phyloP scores from a whole-genome alignment of 23 red algal species.

The Gracilaria gracilis region DNA sequence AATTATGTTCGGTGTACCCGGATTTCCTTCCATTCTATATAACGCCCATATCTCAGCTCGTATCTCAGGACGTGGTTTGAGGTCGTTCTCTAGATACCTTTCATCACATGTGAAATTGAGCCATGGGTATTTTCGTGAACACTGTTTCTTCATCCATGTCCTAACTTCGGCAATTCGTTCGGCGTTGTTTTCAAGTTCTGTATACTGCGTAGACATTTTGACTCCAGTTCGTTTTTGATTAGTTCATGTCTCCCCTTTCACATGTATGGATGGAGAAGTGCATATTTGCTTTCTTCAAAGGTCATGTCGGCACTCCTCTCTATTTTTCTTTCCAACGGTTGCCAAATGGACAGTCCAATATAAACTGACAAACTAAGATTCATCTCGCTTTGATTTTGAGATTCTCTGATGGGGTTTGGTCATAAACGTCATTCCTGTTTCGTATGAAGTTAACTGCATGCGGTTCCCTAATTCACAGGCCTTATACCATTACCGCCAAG shows the following conservation, averaged over 20 bases:
- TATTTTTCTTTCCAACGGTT: too few species aligned
- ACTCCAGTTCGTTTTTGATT: not conserved
- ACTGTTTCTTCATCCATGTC: not conserved
- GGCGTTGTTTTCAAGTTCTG: not conserved
- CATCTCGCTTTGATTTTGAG: too few species aligned
- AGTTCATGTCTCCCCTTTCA: not conserved
- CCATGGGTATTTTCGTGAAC: not conserved
- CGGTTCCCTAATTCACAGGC: too few species aligned
- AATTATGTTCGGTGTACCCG: not conserved
- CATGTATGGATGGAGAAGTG: not conserved
- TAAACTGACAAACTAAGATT: too few species aligned
- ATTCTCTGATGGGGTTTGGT: too few species aligned
- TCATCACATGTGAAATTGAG: not conserved
- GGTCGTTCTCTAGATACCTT: not conserved
- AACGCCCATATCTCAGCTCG: not conserved
- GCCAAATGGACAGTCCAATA: too few species aligned
- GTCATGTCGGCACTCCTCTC: too few species aligned
- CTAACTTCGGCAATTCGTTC: not conserved
- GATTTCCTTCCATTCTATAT: not conserved
- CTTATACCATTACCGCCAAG: not conserved
- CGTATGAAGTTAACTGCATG: too few species aligned
- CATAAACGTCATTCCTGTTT: too few species aligned
- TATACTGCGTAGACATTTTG: not conserved
- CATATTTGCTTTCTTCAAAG: too few species aligned
- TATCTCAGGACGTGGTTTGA: not conserved